Percentiles rank a stretch among this genome's conserved stretches.
phyloP scores from a whole-genome alignment of 1,284 basidiomycete genomes.

The Apiotrichum sp. region DNA sequence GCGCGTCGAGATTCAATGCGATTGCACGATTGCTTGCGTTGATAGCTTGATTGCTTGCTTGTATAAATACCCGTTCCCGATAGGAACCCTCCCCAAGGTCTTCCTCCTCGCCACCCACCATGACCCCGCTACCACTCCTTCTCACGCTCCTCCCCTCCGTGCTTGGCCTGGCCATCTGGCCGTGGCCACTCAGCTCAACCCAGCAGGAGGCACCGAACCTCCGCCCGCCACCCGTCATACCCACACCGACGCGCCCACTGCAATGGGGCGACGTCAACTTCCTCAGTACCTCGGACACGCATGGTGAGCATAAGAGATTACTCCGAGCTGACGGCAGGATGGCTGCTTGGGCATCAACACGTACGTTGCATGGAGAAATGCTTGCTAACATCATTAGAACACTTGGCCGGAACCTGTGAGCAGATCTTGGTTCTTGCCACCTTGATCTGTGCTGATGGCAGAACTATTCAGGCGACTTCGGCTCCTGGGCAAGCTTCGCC shows the following conservation, averaged over 20 bases:
- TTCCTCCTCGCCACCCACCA: neutral
- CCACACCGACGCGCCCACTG: slow-evolving; percentile 33
- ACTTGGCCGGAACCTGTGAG: slow-evolving; percentile 48
- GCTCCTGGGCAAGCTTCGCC: slow-evolving; percentile 74
- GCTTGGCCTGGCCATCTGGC: neutral
- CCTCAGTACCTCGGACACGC: slow-evolving; percentile 43
- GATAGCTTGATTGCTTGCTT: too few relatives aligned
- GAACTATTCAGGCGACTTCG: slow-evolving; percentile 60
- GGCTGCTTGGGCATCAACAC: slow-evolving; percentile 46
- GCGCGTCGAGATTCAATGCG: too few relatives aligned
- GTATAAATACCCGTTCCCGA: too few relatives aligned
- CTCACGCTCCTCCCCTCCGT: neutral
- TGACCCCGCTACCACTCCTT: neutral
- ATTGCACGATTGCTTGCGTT: too few relatives aligned
- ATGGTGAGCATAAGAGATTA: slow-evolving; percentile 29
- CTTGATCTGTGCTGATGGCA: slow-evolving; percentile 9
- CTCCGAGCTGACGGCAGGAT: slow-evolving; percentile 26
- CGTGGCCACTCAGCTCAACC: neutral
- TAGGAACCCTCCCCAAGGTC: neutral
- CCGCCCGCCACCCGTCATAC: slow-evolving; percentile 14
- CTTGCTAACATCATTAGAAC: slow-evolving; percentile 25
- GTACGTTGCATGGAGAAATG: slow-evolving; percentile 22
- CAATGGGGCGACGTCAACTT: slow-evolving; percentile 47
- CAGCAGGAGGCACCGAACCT: neutral
- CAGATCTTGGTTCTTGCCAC: neutral